phyloP scores from a whole-genome alignment of 768 basidiomycete species.

The Lanmaoa rubissima region DNA sequence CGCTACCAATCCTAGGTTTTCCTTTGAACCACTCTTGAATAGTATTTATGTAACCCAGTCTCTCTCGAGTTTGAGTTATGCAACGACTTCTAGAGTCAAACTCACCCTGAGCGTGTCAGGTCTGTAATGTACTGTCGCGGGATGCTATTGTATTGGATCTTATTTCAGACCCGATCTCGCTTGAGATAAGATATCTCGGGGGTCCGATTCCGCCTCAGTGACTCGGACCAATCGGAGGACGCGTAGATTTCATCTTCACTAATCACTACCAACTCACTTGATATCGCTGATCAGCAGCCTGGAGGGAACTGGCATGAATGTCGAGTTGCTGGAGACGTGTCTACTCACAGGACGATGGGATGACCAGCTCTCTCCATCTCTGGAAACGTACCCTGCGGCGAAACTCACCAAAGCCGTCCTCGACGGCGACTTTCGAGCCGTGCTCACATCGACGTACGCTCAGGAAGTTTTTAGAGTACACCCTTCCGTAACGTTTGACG shows the following conservation, averaged over 20 bases:
- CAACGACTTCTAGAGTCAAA: background rate
- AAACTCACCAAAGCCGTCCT: conserved; percentile 55
- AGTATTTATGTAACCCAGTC: background rate
- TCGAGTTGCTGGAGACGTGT: conserved; percentile 47
- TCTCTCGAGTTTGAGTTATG: background rate
- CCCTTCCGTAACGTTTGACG: conserved; percentile 33
- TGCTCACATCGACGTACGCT: conserved; percentile 46
- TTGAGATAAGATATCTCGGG: conserved; percentile 14
- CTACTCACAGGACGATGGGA: conserved; percentile 55
- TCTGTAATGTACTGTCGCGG: background rate
- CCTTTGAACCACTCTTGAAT: background rate
- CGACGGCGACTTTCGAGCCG: conserved; percentile 57
- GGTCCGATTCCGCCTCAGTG: background rate
- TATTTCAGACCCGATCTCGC: background rate
- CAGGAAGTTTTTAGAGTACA: conserved; percentile 38
- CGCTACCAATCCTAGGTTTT: too few relatives aligned
- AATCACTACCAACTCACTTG: background rate
- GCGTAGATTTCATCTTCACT: background rate
- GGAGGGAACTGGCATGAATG: conserved; percentile 11
- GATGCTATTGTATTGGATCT: background rate
- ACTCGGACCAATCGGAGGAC: background rate
- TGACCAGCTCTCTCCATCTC: conserved; percentile 14
- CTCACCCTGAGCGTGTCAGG: background rate
- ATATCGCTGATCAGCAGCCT: background rate
- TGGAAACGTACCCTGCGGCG: conserved; percentile 23